Base-by-base conservation (phyloP, 768 basidiomycete genomes). In the Agaricus blazei region DNA sequence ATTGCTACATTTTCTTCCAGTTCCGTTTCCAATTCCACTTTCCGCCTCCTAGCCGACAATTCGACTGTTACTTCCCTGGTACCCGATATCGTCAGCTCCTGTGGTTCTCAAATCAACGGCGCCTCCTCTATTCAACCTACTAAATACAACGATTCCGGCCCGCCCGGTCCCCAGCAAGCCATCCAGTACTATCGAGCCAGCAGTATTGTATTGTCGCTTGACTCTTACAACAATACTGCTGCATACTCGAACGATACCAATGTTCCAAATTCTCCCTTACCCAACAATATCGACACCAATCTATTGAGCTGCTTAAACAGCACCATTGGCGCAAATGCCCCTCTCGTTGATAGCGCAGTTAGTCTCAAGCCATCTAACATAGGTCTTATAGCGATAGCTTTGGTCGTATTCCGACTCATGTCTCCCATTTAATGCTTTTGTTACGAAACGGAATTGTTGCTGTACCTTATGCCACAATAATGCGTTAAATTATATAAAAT, bases 181-280 rank as follows among this genome's bases (percentile, higher is more conserved):
- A 60, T 87, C n/a, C 80, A 87, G 56, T 88, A 88, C 65, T 88
- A 83, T 62, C 82, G 86, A 29, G 80, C 83, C 1, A 84, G 83
- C 62, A 84, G 78, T 44, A 74, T 85, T 37, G 79, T 77, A 2
- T 71, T 88, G 26, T 77, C 83, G 1, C 69, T 87, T 3, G 81
- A 88, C 52, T 81, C 81, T 0, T 87, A 88, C 63, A 87, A 88
- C 61, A 78, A 88, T 58, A 82, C 83, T 0, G 80, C 75, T 5
- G 77, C 71, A 3, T 66, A 81, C 26, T 44, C 63, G 15, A 67
- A 65, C 37, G 60, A 65, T 1, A 70, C 80, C 23, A 65, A 72
- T 7, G 77, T 71, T 0, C 66, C 78, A 0, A 72, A 80, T 53
- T 70, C 77, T 0, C 75, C 83, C 0, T 70, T 89, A 1, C 85